Evolutionary conservation across 1,284 basidiomycete genomes (phyloP).

Genomic region (Apiotrichum siamense): DNA sequence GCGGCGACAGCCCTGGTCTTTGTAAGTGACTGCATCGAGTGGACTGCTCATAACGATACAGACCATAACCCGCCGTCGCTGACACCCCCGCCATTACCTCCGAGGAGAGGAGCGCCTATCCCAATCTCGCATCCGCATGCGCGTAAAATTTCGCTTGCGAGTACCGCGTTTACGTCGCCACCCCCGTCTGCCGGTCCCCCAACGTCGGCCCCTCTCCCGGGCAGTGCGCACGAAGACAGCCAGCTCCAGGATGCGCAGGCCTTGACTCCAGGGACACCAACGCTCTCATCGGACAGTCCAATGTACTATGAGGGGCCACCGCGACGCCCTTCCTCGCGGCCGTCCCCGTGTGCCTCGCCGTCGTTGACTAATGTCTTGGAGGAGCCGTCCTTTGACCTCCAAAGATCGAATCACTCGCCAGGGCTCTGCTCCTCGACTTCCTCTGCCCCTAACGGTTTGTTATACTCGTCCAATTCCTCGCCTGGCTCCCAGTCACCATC

Average conservation of each 20-base stretch:
- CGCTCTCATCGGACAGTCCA: background rate
- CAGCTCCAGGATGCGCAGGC: conserved; percentile 1
- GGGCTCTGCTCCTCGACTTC: background rate
- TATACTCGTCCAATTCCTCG: background rate
- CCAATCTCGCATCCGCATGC: conserved; percentile 42
- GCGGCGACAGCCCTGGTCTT: conserved; percentile 13
- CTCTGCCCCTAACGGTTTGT: too few species aligned
- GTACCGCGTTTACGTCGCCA: conserved; percentile 1
- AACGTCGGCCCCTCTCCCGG: background rate
- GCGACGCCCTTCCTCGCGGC: background rate
- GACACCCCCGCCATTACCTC: conserved; percentile 29
- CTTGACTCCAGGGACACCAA: background rate
- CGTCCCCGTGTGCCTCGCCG: conserved; percentile 8
- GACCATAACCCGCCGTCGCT: conserved; percentile 6
- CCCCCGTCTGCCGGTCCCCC: background rate
- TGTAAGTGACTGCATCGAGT: conserved; percentile 5
- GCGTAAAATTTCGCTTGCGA: conserved; percentile 36
- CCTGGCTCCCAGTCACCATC: background rate
- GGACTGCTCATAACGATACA: conserved; percentile 1
- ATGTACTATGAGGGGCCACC: background rate
- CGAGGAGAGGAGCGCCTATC: conserved; percentile 23
- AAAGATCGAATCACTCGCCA: too few species aligned
- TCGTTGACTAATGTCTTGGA: conserved; percentile 12
- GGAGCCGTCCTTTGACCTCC: conserved; percentile 7
- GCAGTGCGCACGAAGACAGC: background rate